phyloP scores from a whole-genome alignment of 345 rosid species.

The Pistacia vera region DNA sequence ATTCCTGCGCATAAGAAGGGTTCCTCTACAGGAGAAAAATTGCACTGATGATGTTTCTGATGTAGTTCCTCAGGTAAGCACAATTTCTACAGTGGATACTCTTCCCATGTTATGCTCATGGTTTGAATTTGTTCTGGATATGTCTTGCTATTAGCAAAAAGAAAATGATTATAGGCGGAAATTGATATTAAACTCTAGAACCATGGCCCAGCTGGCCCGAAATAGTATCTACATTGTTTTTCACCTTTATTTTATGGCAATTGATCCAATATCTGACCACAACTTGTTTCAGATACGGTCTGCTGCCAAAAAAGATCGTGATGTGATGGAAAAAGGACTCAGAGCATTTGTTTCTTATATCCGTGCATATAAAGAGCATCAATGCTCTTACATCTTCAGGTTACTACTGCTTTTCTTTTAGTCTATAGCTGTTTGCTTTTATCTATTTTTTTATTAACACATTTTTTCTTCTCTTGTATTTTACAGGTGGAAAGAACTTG shows the following conservation, averaged over 20 bases:
- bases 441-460: not conserved
- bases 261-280: not conserved
- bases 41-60: constrained; percentile 50
- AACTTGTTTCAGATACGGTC: constrained; percentile 61
- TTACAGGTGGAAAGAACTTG: constrained; percentile 83
- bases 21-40: constrained; percentile 66
- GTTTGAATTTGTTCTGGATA: not conserved
- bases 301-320: constrained; percentile 73
- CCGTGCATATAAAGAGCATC: constrained; percentile 93
- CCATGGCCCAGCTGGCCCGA: not conserved
- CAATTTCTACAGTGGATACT: not conserved
- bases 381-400: constrained; percentile 86
- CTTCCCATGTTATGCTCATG: not conserved
- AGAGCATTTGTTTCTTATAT: constrained; percentile 91
- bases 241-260: not conserved
- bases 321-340: constrained; percentile 89
- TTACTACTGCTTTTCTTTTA: constrained; percentile 19
- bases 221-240: not conserved
- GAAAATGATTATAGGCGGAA: not conserved
- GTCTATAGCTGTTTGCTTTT: not conserved
- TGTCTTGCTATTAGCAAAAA: not conserved
- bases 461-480: not conserved
- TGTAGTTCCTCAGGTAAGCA: constrained; percentile 71
- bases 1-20: constrained; percentile 73
- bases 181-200: not conserved